Conservation (phyloP, 805 yeast genomes). For the Wickerhamomyces hampshirensis region DNA sequence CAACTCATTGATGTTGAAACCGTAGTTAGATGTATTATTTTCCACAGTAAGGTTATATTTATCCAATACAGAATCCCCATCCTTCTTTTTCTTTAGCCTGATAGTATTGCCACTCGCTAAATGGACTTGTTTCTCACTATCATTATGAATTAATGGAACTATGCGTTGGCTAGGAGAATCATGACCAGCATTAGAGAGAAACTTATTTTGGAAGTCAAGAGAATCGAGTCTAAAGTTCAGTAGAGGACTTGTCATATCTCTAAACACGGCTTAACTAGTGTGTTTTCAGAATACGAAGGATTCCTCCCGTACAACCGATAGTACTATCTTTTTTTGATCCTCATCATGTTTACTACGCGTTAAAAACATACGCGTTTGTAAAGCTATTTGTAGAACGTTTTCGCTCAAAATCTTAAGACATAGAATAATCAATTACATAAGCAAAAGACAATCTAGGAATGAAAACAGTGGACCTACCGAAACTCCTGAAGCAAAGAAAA, state of each 20-base stretch:
- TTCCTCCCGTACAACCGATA: too few relatives aligned
- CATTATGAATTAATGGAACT: conserved; percentile 4
- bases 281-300: too few relatives aligned
- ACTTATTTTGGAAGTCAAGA: conserved; percentile 18
- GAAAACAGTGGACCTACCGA: too few relatives aligned
- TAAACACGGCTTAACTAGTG: neutral
- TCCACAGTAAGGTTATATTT: neutral
- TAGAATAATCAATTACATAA: too few relatives aligned
- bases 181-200: conserved; percentile 5
- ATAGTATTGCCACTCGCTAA: conserved; percentile 18
- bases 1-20: conserved; percentile 34
- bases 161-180: neutral
- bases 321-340: too few relatives aligned
- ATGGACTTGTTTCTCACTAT: conserved; percentile 11
- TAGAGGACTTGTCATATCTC: conserved; percentile 16
- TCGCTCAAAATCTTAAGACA: too few relatives aligned
- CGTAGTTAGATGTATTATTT: conserved; percentile 23
- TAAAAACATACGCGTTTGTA: neutral
- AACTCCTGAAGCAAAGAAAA: too few relatives aligned
- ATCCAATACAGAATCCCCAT: neutral
- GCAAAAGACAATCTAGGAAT: too few relatives aligned
- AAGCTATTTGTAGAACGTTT: neutral
- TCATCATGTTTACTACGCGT: too few relatives aligned
- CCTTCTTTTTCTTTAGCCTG: conserved; percentile 10
- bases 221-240: conserved; percentile 17